Conservation (phyloP, 371 early-diverging fungal species). For the Mucor sp. region DNA sequence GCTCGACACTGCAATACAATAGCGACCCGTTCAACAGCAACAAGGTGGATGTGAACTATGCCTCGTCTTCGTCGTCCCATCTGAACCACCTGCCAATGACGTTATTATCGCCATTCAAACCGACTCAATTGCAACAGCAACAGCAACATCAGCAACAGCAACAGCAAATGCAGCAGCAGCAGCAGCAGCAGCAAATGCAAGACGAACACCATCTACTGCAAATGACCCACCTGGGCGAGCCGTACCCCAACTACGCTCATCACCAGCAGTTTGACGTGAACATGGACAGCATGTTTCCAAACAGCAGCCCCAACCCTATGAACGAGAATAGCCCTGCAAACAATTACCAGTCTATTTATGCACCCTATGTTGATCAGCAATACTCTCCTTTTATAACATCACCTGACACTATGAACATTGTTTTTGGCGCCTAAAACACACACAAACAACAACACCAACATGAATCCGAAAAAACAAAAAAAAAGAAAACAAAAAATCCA, state of each 20-base stretch:
- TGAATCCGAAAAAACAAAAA: background rate
- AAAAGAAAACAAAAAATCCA: slow-evolving; percentile 4
- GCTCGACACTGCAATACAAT: slow-evolving; percentile 21
- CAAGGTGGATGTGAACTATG: background rate
- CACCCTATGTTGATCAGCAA: slow-evolving; percentile 20
- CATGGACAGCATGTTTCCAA: slow-evolving; percentile 2
- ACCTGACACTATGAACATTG: slow-evolving; percentile 11
- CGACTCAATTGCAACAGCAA: slow-evolving; percentile 19
- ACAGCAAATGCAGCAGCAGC: background rate
- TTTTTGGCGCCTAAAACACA: slow-evolving; percentile 22
- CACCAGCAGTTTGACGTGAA: background rate
- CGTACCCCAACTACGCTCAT: background rate
- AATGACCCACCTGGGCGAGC: background rate
- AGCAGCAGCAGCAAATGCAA: background rate
- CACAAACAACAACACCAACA: background rate
- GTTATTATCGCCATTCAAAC: slow-evolving; percentile 40
- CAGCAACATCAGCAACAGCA: slow-evolving; percentile 2
- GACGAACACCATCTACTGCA: background rate
- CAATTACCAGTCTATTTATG: slow-evolving; percentile 11
- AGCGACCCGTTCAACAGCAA: background rate
- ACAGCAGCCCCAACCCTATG: background rate
- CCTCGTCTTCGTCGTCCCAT: slow-evolving; percentile 16
- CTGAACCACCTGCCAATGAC: slow-evolving; percentile 16
- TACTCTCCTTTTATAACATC: slow-evolving; percentile 20
- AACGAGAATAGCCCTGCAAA: background rate